phyloP scores from a whole-genome alignment of 2,329 filamentous ascomycete species.

The Periconia macrospinosa region DNA sequence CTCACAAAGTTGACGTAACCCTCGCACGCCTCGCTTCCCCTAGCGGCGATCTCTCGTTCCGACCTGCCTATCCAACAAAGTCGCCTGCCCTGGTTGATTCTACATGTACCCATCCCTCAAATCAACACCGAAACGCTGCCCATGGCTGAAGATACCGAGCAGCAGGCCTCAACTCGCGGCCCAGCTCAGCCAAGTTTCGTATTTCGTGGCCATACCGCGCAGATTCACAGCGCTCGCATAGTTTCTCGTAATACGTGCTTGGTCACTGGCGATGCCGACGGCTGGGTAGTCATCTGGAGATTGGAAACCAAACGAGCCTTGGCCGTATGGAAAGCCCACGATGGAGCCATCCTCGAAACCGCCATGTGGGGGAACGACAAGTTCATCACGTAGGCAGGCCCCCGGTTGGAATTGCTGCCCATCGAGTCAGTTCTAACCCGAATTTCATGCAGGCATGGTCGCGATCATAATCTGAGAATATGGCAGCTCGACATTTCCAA shows the following conservation, averaged over 20 bases:
- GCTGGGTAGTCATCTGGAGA: slow-evolving; percentile 86
- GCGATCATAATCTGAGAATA: slow-evolving; percentile 82
- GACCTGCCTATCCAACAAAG: slow-evolving; percentile 21
- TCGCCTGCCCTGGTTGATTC: not conserved
- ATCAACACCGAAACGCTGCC: not conserved
- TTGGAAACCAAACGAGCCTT: slow-evolving; percentile 76
- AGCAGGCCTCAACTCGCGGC: slow-evolving; percentile 37
- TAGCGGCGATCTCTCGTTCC: slow-evolving; percentile 32
- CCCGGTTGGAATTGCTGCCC: not conserved
- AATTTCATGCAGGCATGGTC: slow-evolving; percentile 71
- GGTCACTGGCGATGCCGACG: slow-evolving; percentile 84
- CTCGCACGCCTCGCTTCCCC: slow-evolving; percentile 16
- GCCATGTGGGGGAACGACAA: slow-evolving; percentile 70
- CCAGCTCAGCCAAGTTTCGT: slow-evolving; percentile 67
- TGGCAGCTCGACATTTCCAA: slow-evolving; percentile 72
- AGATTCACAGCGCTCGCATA: slow-evolving; percentile 78
- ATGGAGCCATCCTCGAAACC: slow-evolving; percentile 74
- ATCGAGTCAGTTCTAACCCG: not conserved
- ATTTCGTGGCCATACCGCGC: slow-evolving; percentile 80
- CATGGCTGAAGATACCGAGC: slow-evolving; percentile 31
- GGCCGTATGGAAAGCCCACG: slow-evolving; percentile 86
- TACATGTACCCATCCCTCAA: not conserved
- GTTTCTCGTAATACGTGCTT: slow-evolving; percentile 74
- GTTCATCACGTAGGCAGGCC: slow-evolving; percentile 79
- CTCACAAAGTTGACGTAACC: slow-evolving; percentile 1